Evolutionary conservation across 306 rosid genomes (phyloP).

Genomic region (Inga laurina): DNA sequence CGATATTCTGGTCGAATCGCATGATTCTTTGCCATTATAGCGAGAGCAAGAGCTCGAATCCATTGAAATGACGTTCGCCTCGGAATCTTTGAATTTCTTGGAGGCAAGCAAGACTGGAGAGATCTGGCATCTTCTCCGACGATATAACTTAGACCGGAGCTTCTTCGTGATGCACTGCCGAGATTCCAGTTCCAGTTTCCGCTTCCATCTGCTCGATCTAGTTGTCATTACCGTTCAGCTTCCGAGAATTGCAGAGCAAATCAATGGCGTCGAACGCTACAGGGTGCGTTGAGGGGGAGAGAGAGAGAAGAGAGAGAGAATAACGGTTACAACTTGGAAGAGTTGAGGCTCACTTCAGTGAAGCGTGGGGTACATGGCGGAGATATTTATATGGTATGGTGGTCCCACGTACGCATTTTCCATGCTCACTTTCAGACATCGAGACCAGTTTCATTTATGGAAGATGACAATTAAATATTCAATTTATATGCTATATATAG

Average conservation of each 20-base stretch:
- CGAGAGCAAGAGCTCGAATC: slow-evolving; percentile 51
- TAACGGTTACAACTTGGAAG: slow-evolving; percentile 49
- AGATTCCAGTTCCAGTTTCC: slow-evolving; percentile 39
- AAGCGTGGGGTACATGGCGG: slow-evolving; percentile 29
- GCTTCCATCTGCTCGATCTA: slow-evolving; percentile 43
- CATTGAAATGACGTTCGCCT: slow-evolving; percentile 33
- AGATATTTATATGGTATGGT: slow-evolving; percentile 38
- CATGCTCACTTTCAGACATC: slow-evolving; percentile 37
- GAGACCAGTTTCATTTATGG: not conserved
- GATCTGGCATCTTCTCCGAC: slow-evolving; percentile 58
- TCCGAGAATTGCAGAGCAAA: slow-evolving; percentile 16
- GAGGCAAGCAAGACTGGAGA: slow-evolving; percentile 52
- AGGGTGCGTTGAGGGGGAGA: not conserved
- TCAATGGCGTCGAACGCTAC: slow-evolving; percentile 6
- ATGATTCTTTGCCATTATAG: slow-evolving; percentile 61
- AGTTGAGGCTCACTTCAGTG: slow-evolving; percentile 20
- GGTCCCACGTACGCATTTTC: slow-evolving; percentile 46
- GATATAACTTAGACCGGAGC: slow-evolving; percentile 72
- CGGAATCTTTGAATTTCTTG: not conserved
- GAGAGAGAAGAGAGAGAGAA: slow-evolving; percentile 15
- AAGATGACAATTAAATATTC: not conserved
- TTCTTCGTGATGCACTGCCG: slow-evolving; percentile 43
- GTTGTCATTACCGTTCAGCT: slow-evolving; percentile 43
- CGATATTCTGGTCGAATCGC: slow-evolving; percentile 53
- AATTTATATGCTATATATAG: too few relatives aligned